Evolutionary conservation across 2,329 filamentous ascomycete species (phyloP).

Genomic region (Alternaria sp.): DNA sequence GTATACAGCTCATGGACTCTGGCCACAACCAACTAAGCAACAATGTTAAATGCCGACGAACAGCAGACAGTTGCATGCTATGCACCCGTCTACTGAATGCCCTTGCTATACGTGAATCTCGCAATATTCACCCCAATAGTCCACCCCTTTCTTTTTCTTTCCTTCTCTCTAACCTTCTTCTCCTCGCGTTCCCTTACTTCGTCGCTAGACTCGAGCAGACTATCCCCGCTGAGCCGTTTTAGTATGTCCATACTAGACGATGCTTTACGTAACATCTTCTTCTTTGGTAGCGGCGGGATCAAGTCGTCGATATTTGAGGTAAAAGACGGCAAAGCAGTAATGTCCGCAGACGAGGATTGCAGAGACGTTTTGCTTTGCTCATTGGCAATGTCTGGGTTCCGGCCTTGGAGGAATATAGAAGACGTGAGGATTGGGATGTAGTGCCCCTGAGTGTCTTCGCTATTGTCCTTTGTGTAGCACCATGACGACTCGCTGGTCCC

Average conservation of each 20-base stretch:
- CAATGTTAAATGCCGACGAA: neutral
- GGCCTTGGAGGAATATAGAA: neutral
- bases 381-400: neutral
- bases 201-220: conserved; percentile 5
- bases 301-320: conserved; percentile 2
- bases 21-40: neutral
- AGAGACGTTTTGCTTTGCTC: neutral
- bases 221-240: conserved; percentile 13
- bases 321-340: neutral
- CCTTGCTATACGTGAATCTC: conserved; percentile 30
- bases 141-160: conserved; percentile 40
- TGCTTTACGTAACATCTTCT: neutral
- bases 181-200: conserved; percentile 13
- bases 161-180: conserved; percentile 23
- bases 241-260: neutral
- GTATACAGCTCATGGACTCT: neutral
- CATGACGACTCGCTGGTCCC: conserved; percentile 26
- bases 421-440: neutral
- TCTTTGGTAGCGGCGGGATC: conserved; percentile 6
- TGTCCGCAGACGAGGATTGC: neutral
- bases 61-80: no score
- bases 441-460: neutral
- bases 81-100: conserved; percentile 38
- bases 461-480: conserved; percentile 26
- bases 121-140: conserved; percentile 33